phyloP scores from a whole-genome alignment of 495 filamentous ascomycete species.

The Hypoxylon crocopeplum region DNA sequence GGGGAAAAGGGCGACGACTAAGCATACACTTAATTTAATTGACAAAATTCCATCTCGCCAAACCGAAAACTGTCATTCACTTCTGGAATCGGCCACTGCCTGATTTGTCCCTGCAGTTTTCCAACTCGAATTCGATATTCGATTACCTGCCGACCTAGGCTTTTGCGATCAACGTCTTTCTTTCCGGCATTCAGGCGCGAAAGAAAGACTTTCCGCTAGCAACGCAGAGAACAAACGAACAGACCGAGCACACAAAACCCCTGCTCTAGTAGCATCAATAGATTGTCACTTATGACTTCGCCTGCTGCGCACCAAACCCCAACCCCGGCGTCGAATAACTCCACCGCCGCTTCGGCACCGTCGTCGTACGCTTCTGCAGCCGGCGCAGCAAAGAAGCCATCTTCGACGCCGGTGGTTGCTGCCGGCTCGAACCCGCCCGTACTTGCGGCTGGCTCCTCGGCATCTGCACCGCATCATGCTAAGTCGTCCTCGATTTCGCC shows the following conservation, averaged over 20 bases:
- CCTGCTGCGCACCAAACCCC: constrained; percentile 55
- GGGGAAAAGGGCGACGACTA: constrained; percentile 25
- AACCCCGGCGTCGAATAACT: constrained; percentile 65
- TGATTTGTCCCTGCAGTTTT: constrained; percentile 24
- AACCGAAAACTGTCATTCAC: constrained; percentile 29
- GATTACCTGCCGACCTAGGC: constrained; percentile 23
- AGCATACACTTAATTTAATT: constrained; percentile 41
- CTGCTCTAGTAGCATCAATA: constrained; percentile 39
- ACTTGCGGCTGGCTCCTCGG: constrained; percentile 71
- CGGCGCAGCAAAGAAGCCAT: constrained; percentile 78
- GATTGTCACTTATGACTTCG: constrained; percentile 58
- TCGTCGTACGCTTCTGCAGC: constrained; percentile 77
- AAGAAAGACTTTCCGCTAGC: constrained; percentile 22
- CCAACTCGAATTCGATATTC: constrained; percentile 56
- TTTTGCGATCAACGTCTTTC: constrained; percentile 27
- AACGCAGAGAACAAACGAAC: constrained; percentile 24
- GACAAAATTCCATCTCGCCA: constrained; percentile 18
- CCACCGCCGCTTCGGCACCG: constrained; percentile 66
- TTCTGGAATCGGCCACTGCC: constrained; percentile 29
- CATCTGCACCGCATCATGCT: constrained; percentile 73
- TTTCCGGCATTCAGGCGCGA: constrained; percentile 33
- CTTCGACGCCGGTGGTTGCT: constrained; percentile 70
- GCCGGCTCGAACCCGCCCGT: constrained; percentile 68
- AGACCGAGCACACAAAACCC: constrained; percentile 9
- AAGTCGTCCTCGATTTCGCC: constrained; percentile 78